Percentiles rank a stretch among this genome's conserved stretches.
Evolutionary conservation across 306 rosid genomes (phyloP).

Genomic region (Senna tora): DNA sequence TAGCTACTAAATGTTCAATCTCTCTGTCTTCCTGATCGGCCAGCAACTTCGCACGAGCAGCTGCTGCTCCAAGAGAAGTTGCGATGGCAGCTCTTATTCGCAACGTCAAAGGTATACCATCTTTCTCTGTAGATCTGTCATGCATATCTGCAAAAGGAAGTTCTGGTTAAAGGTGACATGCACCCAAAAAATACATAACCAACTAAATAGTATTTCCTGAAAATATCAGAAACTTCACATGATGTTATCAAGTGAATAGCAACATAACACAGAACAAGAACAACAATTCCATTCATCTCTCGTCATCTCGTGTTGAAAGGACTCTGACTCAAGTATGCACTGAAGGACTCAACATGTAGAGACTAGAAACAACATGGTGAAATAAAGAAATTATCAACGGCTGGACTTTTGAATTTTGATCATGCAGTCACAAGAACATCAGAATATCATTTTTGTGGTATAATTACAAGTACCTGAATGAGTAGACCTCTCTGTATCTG

Average conservation of each 20-base stretch:
- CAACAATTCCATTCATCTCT: constrained; percentile 7
- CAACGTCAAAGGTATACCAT: constrained; percentile 63
- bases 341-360: constrained; percentile 2
- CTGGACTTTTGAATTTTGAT: neutral
- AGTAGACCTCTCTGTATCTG: constrained; percentile 49
- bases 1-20: constrained; percentile 76
- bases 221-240: neutral
- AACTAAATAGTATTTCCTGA: neutral
- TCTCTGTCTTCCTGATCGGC: constrained; percentile 94
- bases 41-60: constrained; percentile 81
- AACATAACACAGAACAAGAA: neutral
- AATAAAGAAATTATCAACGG: neutral
- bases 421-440: constrained; percentile 12
- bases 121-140: constrained; percentile 42
- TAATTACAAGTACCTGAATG: constrained; percentile 57
- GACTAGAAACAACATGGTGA: constrained; percentile 15
- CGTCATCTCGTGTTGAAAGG: constrained; percentile 1
- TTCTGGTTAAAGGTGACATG: constrained; percentile 24
- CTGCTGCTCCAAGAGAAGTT: constrained; percentile 95
- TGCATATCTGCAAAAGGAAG: constrained; percentile 47
- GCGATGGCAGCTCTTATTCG: constrained; percentile 79
- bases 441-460: constrained; percentile 27
- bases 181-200: constrained; percentile 18
- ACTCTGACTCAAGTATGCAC: neutral
- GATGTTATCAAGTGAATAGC: neutral